These are phyloP conservation scores for Geranium incanum DNA, from an alignment of 441 rosid species.

Conservation along the genomic window DNA sequence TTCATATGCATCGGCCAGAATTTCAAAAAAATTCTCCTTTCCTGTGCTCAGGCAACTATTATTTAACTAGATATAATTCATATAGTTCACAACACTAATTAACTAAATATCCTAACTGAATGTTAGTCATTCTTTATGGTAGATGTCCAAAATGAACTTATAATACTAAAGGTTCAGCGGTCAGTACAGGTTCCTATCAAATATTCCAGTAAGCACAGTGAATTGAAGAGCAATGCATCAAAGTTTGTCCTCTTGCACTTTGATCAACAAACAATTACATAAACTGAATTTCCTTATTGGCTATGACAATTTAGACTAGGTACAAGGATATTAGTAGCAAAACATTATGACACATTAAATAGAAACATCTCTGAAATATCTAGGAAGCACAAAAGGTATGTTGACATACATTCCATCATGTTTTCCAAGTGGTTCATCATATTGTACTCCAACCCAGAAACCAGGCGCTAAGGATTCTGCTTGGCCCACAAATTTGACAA, in stretches of 20 bases:
- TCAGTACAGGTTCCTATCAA: not conserved
- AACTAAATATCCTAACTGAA: not conserved
- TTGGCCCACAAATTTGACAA: constrained; percentile 71
- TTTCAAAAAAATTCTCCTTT: not conserved
- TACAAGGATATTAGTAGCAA: not conserved
- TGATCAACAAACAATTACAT: not conserved
- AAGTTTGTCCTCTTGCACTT: not conserved
- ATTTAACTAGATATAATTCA: not conserved
- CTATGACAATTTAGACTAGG: not conserved
- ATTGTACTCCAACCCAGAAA: constrained; percentile 91
- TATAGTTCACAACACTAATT: too few species aligned
- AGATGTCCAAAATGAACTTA: not conserved
- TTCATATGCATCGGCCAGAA: not conserved
- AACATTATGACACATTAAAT: not conserved
- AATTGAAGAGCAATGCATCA: not conserved
- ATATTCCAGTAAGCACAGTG: not conserved
- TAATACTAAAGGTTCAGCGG: not conserved
- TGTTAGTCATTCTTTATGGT: not conserved
- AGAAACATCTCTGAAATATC: not conserved
- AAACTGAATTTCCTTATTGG: not conserved
- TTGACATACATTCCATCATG: constrained; percentile 83
- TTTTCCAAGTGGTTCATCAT: constrained; percentile 91
- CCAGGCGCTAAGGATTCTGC: constrained; percentile 80
- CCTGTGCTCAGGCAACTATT: not conserved
- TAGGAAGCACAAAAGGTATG: constrained; percentile 1